Conservation (phyloP, 257 asterid genomes). For the Fraxinus excelsior region DNA sequence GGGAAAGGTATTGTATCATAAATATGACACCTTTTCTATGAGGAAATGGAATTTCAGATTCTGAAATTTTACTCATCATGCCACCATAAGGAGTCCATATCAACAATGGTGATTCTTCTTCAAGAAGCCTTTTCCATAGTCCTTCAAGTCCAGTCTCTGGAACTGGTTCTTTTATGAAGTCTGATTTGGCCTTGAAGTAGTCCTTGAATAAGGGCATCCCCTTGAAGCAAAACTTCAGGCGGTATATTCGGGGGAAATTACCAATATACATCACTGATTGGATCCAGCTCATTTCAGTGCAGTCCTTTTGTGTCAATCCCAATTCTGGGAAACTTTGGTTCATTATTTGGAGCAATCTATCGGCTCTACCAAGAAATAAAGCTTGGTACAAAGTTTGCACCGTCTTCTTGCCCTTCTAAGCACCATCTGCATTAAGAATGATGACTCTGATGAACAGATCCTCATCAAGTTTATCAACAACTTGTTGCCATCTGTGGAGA, state of each 20-base stretch:
- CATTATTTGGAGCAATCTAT: constrained; percentile 44
- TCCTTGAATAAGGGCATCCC: constrained; percentile 64
- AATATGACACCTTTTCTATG: constrained; percentile 57
- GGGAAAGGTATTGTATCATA: constrained; percentile 51
- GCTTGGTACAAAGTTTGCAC: too few relatives aligned
- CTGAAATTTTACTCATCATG: constrained; percentile 60
- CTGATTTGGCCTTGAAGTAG: constrained; percentile 68
- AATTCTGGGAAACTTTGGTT: constrained; percentile 45
- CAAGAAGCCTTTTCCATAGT: constrained; percentile 41
- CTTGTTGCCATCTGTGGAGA: constrained; percentile 55
- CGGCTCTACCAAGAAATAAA: too few relatives aligned
- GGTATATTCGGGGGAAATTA: constrained; percentile 53
- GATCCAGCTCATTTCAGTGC: constrained; percentile 65
- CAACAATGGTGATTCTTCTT: constrained; percentile 37
- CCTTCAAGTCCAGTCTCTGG: constrained; percentile 58
- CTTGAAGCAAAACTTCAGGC: constrained; percentile 61
- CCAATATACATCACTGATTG: constrained; percentile 55
- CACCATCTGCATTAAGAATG: constrained; percentile 33
- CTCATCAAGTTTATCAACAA: constrained; percentile 56
- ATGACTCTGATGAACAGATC: constrained; percentile 62
- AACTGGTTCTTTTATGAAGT: constrained; percentile 48
- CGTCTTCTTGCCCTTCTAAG: too few relatives aligned
- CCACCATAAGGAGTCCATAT: constrained; percentile 69
- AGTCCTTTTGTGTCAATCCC: constrained; percentile 45
- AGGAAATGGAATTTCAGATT: constrained; percentile 61